These are phyloP conservation scores for Aspergillus carlsbadensis DNA, from an alignment of 495 filamentous ascomycete genomes.

Conservation along the genomic window DNA sequence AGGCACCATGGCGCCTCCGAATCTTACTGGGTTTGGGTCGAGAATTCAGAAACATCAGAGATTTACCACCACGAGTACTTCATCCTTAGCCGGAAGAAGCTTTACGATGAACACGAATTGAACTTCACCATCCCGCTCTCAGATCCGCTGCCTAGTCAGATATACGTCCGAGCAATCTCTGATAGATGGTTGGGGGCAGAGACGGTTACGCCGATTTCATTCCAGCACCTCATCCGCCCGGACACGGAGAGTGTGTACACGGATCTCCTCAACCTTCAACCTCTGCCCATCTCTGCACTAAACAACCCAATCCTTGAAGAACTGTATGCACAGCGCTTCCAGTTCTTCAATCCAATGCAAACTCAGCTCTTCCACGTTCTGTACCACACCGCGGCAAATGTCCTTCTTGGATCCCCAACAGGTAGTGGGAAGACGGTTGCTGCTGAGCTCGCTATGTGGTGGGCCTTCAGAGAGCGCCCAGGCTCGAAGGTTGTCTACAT, in stretches of 20 bases:
- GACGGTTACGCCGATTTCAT: conserved; percentile 90
- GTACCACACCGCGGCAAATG: conserved; percentile 88
- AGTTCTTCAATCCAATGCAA: conserved; percentile 99
- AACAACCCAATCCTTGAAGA: conserved; percentile 86
- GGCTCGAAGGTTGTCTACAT: conserved; percentile 99
- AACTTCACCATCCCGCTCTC: conserved; percentile 96
- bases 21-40: conserved; percentile 98
- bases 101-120: conserved; percentile 91
- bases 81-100: conserved; percentile 82
- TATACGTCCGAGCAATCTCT: conserved; percentile 91
- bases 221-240: conserved; percentile 95
- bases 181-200: conserved; percentile 98
- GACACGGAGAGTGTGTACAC: conserved; percentile 98
- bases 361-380: conserved; percentile 96
- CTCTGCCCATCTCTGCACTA: conserved; percentile 81
- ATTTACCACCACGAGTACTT: conserved; percentile 99
- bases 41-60: conserved; percentile 95
- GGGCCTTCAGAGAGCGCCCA: conserved; percentile 94
- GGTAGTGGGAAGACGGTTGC: conserved; percentile 97
- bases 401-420: conserved; percentile 93
- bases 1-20: conserved; percentile 91
- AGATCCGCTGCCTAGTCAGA: conserved; percentile 89
- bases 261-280: conserved; percentile 87
- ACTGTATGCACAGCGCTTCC: conserved; percentile 82
- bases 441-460: conserved; percentile 99